Base-by-base conservation (phyloP, 805 yeast species). In the Ogataea degrootiae region DNA sequence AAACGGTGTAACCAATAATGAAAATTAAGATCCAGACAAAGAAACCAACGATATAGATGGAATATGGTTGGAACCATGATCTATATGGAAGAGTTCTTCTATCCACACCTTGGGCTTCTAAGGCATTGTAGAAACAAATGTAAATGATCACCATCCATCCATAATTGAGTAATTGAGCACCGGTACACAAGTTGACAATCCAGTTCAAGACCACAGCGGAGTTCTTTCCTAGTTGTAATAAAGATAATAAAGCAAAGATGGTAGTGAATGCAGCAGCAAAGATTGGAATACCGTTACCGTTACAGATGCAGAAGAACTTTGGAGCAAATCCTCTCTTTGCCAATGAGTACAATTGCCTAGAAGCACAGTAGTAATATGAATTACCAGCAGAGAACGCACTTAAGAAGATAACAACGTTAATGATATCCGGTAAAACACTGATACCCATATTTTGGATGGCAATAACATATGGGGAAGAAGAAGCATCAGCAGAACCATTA, bases 301-400 rank as follows among this genome's bases (percentile, higher is more conserved):
- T 76, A 59, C 89, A 83, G 56, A 67, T 70, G 21, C 77, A 65
- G 57, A 87, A 84, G 44, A 83, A 59, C n/a, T 65, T 63, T 4
- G 95, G 95, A 0, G 91, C 91, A 53, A 79, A 77, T 1, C 89
- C 88, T 53, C 74, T 77, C 29, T 74, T 61, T 0, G 90, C 83
- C 66, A 85, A 69, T 3, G 87, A 85, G 60, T 81, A 80, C 19
- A 85, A 68, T n/a, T 61, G 59, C 56, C 77, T 60, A 6, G 88
- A 76, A 0, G 89, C 80, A 49, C 87, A 79, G 60, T 76, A 85
- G n/a, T 84, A 76, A 60, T 81, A 83, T 6, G 90, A 83, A 66
- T 86, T 85, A 42, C 92, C 95, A 2, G 94, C 87, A 35, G 87
- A 80, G 52, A 85, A 82, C 0, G 90, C 86, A 6, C 89, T 75